phyloP scores from a whole-genome alignment of 2,329 filamentous ascomycete genomes.

The Zalaria obscura region DNA sequence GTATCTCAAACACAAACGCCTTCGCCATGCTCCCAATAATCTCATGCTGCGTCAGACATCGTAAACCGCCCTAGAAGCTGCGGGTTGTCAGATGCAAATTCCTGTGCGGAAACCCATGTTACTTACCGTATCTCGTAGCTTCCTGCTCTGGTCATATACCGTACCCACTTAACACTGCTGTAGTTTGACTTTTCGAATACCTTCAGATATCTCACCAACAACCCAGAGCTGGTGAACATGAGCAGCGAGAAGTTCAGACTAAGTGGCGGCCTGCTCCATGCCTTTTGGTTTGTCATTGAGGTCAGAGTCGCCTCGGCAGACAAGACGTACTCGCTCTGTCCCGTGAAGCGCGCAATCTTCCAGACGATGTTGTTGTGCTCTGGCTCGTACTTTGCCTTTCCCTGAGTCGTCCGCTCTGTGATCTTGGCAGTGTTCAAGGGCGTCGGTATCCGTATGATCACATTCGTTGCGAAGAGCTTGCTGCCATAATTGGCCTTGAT shows the following conservation, averaged over 20 bases:
- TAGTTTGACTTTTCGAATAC: constrained; percentile 99
- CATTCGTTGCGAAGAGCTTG: constrained; percentile 95
- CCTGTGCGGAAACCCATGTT: too few species aligned
- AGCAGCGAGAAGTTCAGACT: constrained; percentile 85
- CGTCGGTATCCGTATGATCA: constrained; percentile 85
- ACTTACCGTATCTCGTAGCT: constrained; percentile 87
- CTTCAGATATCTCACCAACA: constrained; percentile 89
- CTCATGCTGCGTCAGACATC: background rate
- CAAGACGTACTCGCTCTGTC: constrained; percentile 91
- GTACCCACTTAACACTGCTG: constrained; percentile 96
- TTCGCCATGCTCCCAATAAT: background rate
- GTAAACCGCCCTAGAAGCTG: background rate
- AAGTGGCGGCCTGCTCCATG: constrained; percentile 86
- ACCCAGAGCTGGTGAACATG: constrained; percentile 94
- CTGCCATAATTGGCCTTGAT: constrained; percentile 93
- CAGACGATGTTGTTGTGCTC: constrained; percentile 96
- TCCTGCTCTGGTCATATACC: constrained; percentile 95
- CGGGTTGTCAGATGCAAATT: background rate
- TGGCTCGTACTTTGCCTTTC: constrained; percentile 96
- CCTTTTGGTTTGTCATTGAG: constrained; percentile 95
- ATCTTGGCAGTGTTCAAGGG: constrained; percentile 93
- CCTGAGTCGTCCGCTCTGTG: constrained; percentile 82
- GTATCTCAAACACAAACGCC: background rate
- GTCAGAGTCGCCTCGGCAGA: constrained; percentile 87
- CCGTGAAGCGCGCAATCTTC: constrained; percentile 97